Percentiles rank a stretch among this genome's conserved stretches.
Evolutionary conservation across 2,329 filamentous ascomycete genomes (phyloP).

Genomic region (Cladophialophora bantiana): DNA sequence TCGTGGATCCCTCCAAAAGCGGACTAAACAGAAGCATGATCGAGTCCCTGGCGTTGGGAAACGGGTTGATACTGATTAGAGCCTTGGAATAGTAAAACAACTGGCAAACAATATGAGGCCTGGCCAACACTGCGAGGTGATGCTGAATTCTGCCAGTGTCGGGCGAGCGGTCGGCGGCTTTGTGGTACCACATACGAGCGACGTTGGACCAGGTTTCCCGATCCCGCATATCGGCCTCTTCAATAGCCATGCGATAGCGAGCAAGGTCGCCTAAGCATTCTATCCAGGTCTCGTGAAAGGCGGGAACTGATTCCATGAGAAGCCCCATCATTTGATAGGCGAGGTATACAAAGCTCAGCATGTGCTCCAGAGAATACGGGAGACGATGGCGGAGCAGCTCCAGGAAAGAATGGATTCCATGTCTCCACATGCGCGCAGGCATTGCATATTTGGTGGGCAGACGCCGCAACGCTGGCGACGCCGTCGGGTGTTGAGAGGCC

Average conservation of each 20-base stretch:
- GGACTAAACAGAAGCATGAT: slow-evolving; percentile 63
- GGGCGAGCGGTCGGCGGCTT: slow-evolving; percentile 78
- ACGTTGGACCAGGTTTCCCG: slow-evolving; percentile 83
- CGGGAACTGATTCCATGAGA: slow-evolving; percentile 81
- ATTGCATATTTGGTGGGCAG: slow-evolving; percentile 85
- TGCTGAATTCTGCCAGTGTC: slow-evolving; percentile 82
- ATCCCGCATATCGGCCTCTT: slow-evolving; percentile 77
- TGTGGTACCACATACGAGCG: slow-evolving; percentile 82
- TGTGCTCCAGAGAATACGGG: slow-evolving; percentile 81
- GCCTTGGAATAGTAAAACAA: slow-evolving; percentile 65
- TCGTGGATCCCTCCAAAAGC: slow-evolving; percentile 47
- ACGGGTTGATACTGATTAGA: slow-evolving; percentile 62
- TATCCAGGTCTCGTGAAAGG: slow-evolving; percentile 89
- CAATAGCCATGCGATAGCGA: slow-evolving; percentile 88
- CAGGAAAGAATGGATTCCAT: slow-evolving; percentile 86
- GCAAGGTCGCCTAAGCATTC: slow-evolving; percentile 89
- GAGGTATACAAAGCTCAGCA: slow-evolving; percentile 88
- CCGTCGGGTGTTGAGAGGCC: slow-evolving; percentile 83
- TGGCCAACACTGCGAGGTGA: slow-evolving; percentile 74
- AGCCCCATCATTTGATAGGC: slow-evolving; percentile 91
- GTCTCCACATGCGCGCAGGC: slow-evolving; percentile 95
- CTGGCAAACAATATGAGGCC: slow-evolving; percentile 63
- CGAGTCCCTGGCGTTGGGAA: slow-evolving; percentile 63
- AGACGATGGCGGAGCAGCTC: slow-evolving; percentile 77
- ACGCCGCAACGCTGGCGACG: slow-evolving; percentile 69